Conservation (phyloP, 2,329 filamentous ascomycete genomes). For the Pestalotiopsis sp. region DNA sequence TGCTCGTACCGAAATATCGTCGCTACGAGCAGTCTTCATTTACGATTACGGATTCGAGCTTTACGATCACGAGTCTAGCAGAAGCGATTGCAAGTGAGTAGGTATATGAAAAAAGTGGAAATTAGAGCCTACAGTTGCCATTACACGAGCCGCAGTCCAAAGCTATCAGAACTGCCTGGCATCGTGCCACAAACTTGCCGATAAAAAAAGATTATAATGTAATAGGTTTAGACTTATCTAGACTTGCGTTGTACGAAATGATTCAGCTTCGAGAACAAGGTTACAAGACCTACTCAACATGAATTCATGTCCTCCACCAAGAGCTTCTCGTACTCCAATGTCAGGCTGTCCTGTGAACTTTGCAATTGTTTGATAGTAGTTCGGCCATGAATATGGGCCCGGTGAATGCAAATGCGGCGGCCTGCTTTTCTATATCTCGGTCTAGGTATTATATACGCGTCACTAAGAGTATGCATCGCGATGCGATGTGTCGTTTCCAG, state of each 20-base stretch:
- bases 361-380: background rate
- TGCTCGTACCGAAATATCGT: background rate
- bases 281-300: background rate
- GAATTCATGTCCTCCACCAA: background rate
- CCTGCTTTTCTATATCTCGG: background rate
- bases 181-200: background rate
- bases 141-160: background rate
- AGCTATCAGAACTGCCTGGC: background rate
- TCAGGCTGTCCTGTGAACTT: background rate
- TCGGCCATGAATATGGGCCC: background rate
- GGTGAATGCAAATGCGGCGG: background rate
- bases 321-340: background rate
- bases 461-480: background rate
- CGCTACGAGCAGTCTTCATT: background rate
- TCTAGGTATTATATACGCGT: background rate
- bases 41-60: background rate
- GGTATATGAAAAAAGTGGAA: background rate
- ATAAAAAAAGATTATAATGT: too few relatives aligned
- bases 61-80: too few relatives aligned
- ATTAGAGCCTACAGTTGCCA: background rate
- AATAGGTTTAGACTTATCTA: too few relatives aligned
- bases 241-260: background rate
- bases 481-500: background rate
- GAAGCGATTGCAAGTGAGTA: too few relatives aligned
- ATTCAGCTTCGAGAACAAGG: background rate